These are phyloP conservation scores for Escovopsis sp. DNA, from an alignment of 2,329 filamentous ascomycete species.

Conservation along the genomic window DNA sequence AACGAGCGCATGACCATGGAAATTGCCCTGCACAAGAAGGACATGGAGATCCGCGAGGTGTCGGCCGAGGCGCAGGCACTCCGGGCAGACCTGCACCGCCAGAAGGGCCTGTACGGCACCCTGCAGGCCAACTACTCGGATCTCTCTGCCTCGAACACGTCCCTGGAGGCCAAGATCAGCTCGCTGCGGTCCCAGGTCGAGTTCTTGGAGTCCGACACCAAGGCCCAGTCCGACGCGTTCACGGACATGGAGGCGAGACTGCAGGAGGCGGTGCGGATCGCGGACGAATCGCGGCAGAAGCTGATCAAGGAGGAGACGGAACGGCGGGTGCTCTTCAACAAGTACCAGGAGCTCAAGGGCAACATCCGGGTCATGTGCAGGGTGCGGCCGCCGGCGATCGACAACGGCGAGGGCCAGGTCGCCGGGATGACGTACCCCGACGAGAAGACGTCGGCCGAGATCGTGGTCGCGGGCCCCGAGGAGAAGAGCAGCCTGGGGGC, in stretches of 20 bases:
- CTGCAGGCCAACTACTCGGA: conserved; percentile 41
- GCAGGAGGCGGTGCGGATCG: conserved; percentile 58
- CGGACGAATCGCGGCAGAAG: conserved; percentile 61
- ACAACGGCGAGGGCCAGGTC: conserved; percentile 42
- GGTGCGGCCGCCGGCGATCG: conserved; percentile 57
- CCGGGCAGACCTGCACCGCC: conserved; percentile 40
- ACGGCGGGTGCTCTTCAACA: conserved; percentile 85
- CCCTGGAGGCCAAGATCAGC: conserved; percentile 60
- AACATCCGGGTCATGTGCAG: conserved; percentile 98
- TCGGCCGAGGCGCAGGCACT: conserved; percentile 30
- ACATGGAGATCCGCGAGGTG: conserved; percentile 37
- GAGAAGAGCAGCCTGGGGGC: conserved; percentile 69
- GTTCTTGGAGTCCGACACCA: conserved; percentile 78
- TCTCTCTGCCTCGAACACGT: conserved; percentile 44
- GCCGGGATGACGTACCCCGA: conserved; percentile 72
- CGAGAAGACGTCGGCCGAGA: conserved; percentile 73
- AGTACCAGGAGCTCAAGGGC: conserved; percentile 93
- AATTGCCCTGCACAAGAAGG: conserved; percentile 33
- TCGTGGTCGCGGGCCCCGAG: conserved; percentile 69
- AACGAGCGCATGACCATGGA: conserved; percentile 38
- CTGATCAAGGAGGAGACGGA: conserved; percentile 84
- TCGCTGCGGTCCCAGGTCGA: conserved; percentile 70
- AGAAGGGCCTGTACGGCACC: conserved; percentile 45
- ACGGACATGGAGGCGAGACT: conserved; percentile 67
- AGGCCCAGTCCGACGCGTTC: conserved; percentile 78